These are phyloP conservation scores for Wickerhamomyces ciferrii DNA, from an alignment of 805 yeast species.

Conservation along the genomic window DNA sequence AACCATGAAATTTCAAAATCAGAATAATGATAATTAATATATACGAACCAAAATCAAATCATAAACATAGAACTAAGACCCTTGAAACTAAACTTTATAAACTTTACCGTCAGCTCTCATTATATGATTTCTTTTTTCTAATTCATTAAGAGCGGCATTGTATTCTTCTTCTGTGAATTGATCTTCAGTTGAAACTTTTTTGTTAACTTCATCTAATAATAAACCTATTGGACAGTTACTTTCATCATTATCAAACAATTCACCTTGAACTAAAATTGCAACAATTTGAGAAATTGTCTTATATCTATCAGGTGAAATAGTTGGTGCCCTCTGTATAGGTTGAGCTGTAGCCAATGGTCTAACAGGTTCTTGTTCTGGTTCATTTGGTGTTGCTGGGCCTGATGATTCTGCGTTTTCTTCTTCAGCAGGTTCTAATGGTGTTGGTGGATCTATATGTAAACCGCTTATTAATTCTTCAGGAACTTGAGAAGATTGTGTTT, in stretches of 20 bases:
- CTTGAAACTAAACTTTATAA: conserved; percentile 34
- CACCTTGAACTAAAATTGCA: conserved; percentile 41
- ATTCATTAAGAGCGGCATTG: conserved; percentile 33
- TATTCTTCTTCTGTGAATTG: conserved; percentile 39
- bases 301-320: conserved; percentile 46
- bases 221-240: conserved; percentile 35
- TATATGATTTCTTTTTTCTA: conserved; percentile 39
- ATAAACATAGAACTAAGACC: background rate
- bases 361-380: background rate
- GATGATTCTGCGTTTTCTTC: conserved; percentile 5
- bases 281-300: conserved; percentile 39
- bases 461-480: conserved; percentile 1
- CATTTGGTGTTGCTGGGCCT: background rate
- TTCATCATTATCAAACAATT: conserved; percentile 38
- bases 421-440: background rate
- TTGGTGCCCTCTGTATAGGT: conserved; percentile 17
- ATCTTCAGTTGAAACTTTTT: conserved; percentile 41
- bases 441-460: background rate
- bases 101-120: conserved; percentile 44
- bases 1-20: too few relatives aligned
- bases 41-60: background rate
- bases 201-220: conserved; percentile 37
- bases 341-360: background rate
- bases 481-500: conserved; percentile 5
- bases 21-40: background rate